phyloP scores from a whole-genome alignment of 495 filamentous ascomycete genomes.

The Aspergillus panamensis region DNA sequence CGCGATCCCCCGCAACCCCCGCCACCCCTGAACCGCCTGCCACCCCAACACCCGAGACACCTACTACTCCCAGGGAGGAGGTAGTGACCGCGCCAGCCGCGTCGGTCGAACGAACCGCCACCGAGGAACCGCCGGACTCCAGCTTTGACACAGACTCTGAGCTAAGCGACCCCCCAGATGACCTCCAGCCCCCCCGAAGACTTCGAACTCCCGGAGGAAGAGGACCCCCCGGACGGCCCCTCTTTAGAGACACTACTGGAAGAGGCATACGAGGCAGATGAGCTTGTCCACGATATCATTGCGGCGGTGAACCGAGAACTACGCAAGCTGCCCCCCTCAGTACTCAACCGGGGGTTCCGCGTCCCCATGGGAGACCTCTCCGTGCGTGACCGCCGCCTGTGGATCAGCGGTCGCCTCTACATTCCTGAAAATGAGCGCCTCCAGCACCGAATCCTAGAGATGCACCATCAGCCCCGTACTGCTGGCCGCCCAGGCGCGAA shows the following conservation, averaged over 20 bases:
- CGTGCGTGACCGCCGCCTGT: neutral
- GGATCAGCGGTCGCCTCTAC: too few species aligned
- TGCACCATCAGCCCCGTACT: too few species aligned
- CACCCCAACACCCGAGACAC: too few species aligned
- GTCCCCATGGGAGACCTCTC: neutral
- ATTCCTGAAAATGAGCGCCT: too few species aligned
- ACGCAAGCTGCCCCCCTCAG: neutral
- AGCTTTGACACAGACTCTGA: neutral
- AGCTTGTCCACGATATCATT: neutral
- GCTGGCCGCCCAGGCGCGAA: too few species aligned
- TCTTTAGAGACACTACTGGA: neutral
- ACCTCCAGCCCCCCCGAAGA: too few species aligned
- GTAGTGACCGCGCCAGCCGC: neutral
- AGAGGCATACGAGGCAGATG: neutral
- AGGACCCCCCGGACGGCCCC: neutral
- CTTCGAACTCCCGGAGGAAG: neutral
- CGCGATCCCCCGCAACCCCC: neutral
- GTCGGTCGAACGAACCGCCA: neutral
- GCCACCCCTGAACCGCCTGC: neutral
- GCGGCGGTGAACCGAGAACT: neutral
- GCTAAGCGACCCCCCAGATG: neutral
- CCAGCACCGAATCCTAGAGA: too few species aligned
- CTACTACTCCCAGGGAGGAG: too few species aligned
- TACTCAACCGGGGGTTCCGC: neutral
- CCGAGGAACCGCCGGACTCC: neutral